Base-by-base conservation (phyloP, 306 rosid genomes). In the Cercis canadensis region DNA sequence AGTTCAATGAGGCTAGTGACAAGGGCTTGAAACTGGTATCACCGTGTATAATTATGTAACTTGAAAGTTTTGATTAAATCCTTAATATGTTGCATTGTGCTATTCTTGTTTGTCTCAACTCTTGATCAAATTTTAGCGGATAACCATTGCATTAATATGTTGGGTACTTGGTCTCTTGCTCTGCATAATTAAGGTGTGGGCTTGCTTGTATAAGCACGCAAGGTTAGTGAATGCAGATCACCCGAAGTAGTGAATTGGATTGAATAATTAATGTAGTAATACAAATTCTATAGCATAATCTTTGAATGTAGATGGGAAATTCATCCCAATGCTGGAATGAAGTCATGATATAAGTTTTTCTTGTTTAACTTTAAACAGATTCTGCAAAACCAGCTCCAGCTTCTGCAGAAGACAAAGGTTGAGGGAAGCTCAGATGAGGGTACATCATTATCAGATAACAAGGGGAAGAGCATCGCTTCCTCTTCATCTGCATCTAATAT, bases 351-450 rank as follows among this genome's bases (percentile, higher is more conserved):
- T 15, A 43, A 17, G 4, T 10, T 4, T 46, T 49, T 9, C 3
- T 14, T 16, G 57, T 44, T 60, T 15, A 18, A 3, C 59, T 63
- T 53, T 31, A 40, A 32, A 73, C 85, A 89, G 99, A 66, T 65
- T 54, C 79, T 89, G 72, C 88, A 89, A 80, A 81, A 80, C 64
- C 92, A 91, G 73, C 81, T 86, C 52, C 85, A 73, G 75, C 82
- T 57, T 70, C 80, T 94, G 56, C 87, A 80, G 80, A 82, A 70
- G 52, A 78, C 72, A 13, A 74, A 67, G 56, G 73, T 61, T 2
- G 78, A 78, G 17, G 80, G 62, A 75, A 75, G 71, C 72, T 65
- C 31, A 15, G 79, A 73, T 49, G 69, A 64, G 2, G 51, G 84
- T 32, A 5, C 75, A 45, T 45, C 87, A 14, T 44, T 78, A 37